Percentiles rank a stretch among this genome's conserved stretches.
Evolutionary conservation across 108 stramenopile genomes (phyloP).

Genomic region (Skeletonema costatum): DNA sequence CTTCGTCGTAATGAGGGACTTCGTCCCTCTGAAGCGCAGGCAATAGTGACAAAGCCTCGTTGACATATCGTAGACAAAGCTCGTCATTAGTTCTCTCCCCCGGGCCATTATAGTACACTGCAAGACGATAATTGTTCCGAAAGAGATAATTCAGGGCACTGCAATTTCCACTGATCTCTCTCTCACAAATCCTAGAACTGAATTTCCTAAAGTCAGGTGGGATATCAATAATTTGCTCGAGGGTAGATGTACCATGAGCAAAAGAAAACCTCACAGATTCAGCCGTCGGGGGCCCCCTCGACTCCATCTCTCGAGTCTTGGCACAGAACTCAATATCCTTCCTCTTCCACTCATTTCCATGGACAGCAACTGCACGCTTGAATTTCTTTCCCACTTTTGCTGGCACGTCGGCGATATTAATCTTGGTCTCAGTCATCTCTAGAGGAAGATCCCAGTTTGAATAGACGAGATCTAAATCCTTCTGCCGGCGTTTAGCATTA

Average conservation of each 20-base stretch:
- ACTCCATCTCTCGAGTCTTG: background rate
- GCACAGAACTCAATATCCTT: background rate
- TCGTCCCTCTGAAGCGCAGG: background rate
- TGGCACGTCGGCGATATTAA: background rate
- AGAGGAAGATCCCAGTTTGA: background rate
- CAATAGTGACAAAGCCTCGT: conserved; percentile 6
- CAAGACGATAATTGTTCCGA: too few relatives aligned
- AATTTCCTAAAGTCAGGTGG: background rate
- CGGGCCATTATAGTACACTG: too few relatives aligned
- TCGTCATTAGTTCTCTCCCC: background rate
- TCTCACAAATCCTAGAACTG: background rate
- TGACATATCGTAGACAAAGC: background rate
- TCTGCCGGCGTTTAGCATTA: conserved; percentile 3
- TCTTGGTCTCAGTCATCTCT: background rate
- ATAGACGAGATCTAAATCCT: conserved; percentile 4
- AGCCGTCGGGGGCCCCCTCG: background rate
- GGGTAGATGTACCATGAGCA: background rate
- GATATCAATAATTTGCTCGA: background rate
- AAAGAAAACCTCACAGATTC: background rate
- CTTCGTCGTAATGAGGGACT: background rate
- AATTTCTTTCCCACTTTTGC: background rate
- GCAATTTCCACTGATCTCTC: too few relatives aligned
- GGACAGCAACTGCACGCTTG: background rate
- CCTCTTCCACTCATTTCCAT: background rate
- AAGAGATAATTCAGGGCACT: too few relatives aligned